phyloP scores from a whole-genome alignment of 1,284 basidiomycete species.

The Phylloporus gajari region DNA sequence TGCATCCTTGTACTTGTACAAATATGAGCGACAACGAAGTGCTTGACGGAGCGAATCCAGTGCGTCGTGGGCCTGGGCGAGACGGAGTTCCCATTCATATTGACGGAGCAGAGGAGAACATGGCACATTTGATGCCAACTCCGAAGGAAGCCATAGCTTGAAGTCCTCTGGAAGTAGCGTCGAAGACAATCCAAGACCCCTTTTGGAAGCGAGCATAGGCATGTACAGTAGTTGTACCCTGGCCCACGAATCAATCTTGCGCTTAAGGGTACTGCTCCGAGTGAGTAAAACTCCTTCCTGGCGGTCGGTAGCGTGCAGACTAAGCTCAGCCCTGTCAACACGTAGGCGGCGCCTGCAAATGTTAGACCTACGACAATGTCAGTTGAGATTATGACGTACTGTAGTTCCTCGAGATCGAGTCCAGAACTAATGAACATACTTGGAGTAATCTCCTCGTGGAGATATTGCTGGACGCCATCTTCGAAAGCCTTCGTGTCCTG shows the following conservation, averaged over 20 bases:
- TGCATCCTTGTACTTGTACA: slow-evolving; percentile 15
- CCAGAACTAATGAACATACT: background rate
- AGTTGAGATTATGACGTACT: background rate
- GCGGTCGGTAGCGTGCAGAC: too few relatives aligned
- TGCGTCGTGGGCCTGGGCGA: slow-evolving; percentile 7
- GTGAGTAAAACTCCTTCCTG: too few relatives aligned
- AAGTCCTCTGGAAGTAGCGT: background rate
- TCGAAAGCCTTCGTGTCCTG: background rate
- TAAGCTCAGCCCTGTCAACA: background rate
- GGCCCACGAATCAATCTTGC: too few relatives aligned
- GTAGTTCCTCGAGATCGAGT: background rate
- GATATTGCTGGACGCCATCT: background rate
- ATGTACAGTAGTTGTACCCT: too few relatives aligned
- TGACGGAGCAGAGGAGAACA: background rate
- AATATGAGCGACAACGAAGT: background rate
- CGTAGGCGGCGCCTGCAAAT: background rate
- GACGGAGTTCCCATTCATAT: slow-evolving; percentile 9
- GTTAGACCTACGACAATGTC: too few relatives aligned
- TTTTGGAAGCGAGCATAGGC: too few relatives aligned
- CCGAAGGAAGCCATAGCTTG: background rate
- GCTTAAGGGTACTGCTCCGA: too few relatives aligned
- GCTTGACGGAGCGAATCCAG: background rate
- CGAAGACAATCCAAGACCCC: too few relatives aligned
- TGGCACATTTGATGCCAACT: too few relatives aligned
- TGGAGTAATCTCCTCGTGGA: background rate